Percentiles rank a stretch among this genome's conserved stretches.
Conservation (phyloP, 2,329 filamentous ascomycete genomes). For the Trichoderma afroharzianum region DNA sequence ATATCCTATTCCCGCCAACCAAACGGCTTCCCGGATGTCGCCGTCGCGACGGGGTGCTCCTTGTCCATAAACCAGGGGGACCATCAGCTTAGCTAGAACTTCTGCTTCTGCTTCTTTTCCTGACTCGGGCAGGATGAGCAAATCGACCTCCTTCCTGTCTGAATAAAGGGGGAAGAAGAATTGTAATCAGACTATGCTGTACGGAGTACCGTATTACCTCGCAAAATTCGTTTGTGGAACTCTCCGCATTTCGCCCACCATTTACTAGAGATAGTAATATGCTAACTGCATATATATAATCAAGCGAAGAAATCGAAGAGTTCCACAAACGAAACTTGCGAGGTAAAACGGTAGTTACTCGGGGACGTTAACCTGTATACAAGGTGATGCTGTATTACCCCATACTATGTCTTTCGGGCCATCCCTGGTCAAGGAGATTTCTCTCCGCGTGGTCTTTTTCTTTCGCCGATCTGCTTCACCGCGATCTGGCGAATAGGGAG, state of each 20-base stretch:
- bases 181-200: neutral
- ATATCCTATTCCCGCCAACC: neutral
- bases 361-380: neutral
- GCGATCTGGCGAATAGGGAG: neutral
- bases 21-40: constrained; percentile 2
- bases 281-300: no score
- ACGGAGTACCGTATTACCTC: no score
- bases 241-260: no score
- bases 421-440: neutral
- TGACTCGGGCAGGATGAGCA: neutral
- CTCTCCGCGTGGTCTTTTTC: neutral
- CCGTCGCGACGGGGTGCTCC: neutral
- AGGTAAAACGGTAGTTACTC: no score
- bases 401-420: neutral
- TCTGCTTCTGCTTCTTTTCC: neutral
- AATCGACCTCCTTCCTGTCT: neutral
- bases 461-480: constrained; percentile 6
- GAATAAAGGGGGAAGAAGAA: neutral
- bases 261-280: no score
- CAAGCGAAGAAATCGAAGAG: no score
- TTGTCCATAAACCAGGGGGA: neutral
- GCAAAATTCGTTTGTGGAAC: no score
- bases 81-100: neutral
- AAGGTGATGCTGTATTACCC: neutral
- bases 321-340: no score